Percentiles rank a stretch among this genome's conserved stretches.
Evolutionary conservation across 2,329 filamentous ascomycete species (phyloP).

Genomic region (Dendryphion nanum): DNA sequence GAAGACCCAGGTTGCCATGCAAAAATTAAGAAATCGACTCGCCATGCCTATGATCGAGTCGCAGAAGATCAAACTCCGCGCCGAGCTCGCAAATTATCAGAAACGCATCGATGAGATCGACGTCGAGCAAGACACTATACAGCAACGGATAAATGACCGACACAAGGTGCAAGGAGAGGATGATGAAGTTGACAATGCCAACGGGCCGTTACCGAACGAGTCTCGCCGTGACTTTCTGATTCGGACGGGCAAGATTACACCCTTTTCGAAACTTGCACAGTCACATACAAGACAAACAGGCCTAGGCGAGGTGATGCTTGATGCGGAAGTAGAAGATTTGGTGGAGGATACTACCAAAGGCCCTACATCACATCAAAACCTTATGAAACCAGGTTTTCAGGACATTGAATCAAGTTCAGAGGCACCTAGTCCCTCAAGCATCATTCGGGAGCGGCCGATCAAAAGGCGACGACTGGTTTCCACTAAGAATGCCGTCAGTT

Average conservation of each 20-base stretch:
- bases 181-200: conserved; percentile 48
- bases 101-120: conserved; percentile 63
- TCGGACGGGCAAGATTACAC: conserved; percentile 94
- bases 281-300: conserved; percentile 64
- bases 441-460: conserved; percentile 32
- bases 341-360: conserved; percentile 43
- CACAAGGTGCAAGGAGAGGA: conserved; percentile 56
- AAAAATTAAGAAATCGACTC: conserved; percentile 57
- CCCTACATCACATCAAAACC: conserved; percentile 47
- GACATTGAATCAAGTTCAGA: conserved; percentile 28
- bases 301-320: conserved; percentile 73
- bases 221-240: conserved; percentile 86
- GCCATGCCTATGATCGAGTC: conserved; percentile 54
- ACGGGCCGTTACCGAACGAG: conserved; percentile 71
- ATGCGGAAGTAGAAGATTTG: conserved; percentile 72
- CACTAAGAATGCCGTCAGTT: conserved; percentile 10
- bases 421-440: conserved; percentile 26
- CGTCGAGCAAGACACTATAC: conserved; percentile 76
- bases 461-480: conserved; percentile 40
- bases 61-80: conserved; percentile 58
- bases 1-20: conserved; percentile 65
- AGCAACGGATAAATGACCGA: conserved; percentile 74
- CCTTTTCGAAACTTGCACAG: conserved; percentile 79
- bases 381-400: conserved; percentile 50
- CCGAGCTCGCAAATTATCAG: conserved; percentile 66